These are phyloP conservation scores for Glycine soja DNA, from an alignment of 306 rosid genomes.

Conservation along the genomic window DNA sequence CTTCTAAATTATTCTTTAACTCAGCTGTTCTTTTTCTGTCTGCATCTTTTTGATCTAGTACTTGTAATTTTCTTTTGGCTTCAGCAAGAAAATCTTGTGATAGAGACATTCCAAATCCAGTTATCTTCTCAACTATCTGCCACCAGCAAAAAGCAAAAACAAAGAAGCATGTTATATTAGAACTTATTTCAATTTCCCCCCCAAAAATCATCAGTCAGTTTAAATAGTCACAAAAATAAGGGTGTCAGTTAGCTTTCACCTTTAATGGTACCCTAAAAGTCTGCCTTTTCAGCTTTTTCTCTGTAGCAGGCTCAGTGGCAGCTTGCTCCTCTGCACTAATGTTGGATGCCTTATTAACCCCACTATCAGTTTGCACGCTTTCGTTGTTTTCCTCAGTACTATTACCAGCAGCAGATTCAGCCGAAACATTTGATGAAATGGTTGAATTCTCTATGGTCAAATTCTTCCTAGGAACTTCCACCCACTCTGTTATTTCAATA, in stretches of 20 bases:
- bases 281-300: constrained; percentile 82
- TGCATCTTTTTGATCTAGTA: constrained; percentile 81
- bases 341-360: constrained; percentile 53
- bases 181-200: neutral
- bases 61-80: constrained; percentile 80
- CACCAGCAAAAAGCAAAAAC: constrained; percentile 28
- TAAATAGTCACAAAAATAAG: constrained; percentile 5
- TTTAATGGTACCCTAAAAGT: constrained; percentile 88
- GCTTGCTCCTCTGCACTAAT: constrained; percentile 61
- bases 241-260: constrained; percentile 56
- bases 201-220: constrained; percentile 18
- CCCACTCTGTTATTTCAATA: constrained; percentile 92
- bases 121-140: constrained; percentile 76
- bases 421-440: constrained; percentile 62
- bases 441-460: constrained; percentile 82
- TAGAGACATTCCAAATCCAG: constrained; percentile 72
- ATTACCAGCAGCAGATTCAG: constrained; percentile 66
- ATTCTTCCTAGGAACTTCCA: constrained; percentile 85
- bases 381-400: constrained; percentile 69
- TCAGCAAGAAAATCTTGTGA: constrained; percentile 76
- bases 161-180: constrained; percentile 19
- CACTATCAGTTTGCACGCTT: constrained; percentile 59
- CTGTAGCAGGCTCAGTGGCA: constrained; percentile 62
- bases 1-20: constrained; percentile 89
- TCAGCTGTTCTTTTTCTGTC: constrained; percentile 95